Conservation (phyloP, 2,329 filamentous ascomycete species). For the Diplodia mutila region DNA sequence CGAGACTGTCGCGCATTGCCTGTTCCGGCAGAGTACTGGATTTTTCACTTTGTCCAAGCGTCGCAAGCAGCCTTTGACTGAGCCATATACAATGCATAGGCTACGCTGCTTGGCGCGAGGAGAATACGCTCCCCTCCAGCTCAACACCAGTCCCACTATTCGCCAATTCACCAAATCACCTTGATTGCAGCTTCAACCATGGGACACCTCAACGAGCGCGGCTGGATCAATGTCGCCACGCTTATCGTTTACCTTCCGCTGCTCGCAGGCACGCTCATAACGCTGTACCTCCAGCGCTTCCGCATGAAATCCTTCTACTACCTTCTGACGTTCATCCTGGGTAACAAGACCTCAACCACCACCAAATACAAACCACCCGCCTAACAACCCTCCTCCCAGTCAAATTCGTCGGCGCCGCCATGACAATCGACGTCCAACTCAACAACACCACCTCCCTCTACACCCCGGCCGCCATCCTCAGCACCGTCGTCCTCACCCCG, state of each 20-base stretch:
- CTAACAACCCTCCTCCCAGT: not conserved
- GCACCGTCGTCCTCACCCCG: slow-evolving; percentile 10
- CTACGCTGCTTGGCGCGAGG: not conserved
- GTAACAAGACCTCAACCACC: not conserved
- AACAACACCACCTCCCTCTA: slow-evolving; percentile 8
- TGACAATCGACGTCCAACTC: slow-evolving; percentile 10
- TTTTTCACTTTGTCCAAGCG: too few relatives aligned
- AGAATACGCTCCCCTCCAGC: not conserved
- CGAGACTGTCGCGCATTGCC: not conserved
- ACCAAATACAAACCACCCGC: not conserved
- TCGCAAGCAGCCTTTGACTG: too few relatives aligned
- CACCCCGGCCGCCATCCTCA: slow-evolving; percentile 10
- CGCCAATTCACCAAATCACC: too few relatives aligned
- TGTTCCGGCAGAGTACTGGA: too few relatives aligned
- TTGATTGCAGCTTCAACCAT: too few relatives aligned
- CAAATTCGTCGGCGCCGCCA: slow-evolving; percentile 2
- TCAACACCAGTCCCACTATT: not conserved
- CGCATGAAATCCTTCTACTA: slow-evolving; percentile 2
- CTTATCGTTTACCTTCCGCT: not conserved
- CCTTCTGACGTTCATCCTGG: not conserved
- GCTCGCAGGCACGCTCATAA: not conserved
- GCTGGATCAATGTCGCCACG: slow-evolving; percentile 10
- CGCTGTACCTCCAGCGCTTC: not conserved
- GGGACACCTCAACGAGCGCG: slow-evolving; percentile 9
- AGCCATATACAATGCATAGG: not conserved